A percentile compares a stretch with the other conserved stretches of the same genome.
phyloP scores from a whole-genome alignment of 2,329 filamentous ascomycete genomes.

The Clarireedia paspali region DNA sequence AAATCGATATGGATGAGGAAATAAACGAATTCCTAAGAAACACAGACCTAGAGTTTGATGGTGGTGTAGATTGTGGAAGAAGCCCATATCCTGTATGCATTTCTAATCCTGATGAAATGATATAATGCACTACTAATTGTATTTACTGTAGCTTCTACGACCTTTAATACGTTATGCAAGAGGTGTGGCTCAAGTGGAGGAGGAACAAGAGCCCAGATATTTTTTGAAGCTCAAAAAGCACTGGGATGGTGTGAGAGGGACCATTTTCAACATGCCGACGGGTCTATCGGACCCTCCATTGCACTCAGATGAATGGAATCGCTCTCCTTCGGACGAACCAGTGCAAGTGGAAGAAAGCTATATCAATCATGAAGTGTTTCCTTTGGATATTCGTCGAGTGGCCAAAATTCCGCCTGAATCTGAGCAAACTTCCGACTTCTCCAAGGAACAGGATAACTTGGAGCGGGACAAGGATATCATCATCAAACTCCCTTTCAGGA shows the following conservation, averaged over 20 bases:
- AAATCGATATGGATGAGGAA: conserved; percentile 18
- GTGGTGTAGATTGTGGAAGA: conserved; percentile 25
- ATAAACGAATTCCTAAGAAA: conserved; percentile 8
- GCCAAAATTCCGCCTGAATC: not conserved
- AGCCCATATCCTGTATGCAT: conserved; percentile 23
- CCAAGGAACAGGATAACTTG: not conserved
- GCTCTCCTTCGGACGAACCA: not conserved
- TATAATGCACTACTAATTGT: not conserved
- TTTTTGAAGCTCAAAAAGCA: conserved; percentile 13
- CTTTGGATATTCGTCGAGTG: conserved; percentile 24
- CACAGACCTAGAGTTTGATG: conserved; percentile 17
- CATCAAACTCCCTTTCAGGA: not conserved
- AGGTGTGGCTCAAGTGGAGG: not conserved
- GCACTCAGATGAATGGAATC: not conserved
- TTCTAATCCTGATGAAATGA: not conserved
- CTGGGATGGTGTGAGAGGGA: conserved; percentile 26
- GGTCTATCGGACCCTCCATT: not conserved
- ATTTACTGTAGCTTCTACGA: conserved; percentile 10
- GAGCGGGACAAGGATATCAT: not conserved
- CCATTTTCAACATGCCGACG: conserved; percentile 24
- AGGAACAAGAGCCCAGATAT: not conserved
- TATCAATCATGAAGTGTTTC: conserved; percentile 16
- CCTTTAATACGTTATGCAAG: conserved; percentile 15
- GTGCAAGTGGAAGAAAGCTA: not conserved
- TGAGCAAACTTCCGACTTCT: not conserved